Conservation (phyloP, 495 filamentous ascomycete species). For the Xylaria venustula region DNA sequence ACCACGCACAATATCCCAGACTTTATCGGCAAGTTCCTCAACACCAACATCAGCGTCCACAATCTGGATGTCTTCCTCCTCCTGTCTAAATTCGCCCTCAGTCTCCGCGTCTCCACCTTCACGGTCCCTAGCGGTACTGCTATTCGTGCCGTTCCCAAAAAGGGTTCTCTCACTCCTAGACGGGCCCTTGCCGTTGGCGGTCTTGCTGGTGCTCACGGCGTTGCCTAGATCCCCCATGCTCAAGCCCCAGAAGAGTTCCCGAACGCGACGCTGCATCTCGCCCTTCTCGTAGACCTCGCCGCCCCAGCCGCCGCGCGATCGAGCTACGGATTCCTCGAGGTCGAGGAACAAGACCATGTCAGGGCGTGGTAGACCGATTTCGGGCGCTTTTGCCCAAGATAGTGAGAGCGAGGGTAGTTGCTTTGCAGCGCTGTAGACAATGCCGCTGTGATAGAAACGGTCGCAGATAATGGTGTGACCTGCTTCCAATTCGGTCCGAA, state of each 20-base stretch:
- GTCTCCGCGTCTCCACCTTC: slow-evolving; percentile 11
- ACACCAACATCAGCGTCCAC: slow-evolving; percentile 51
- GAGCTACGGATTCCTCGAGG: slow-evolving; percentile 69
- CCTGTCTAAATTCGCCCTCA: slow-evolving; percentile 46
- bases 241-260: slow-evolving; percentile 65
- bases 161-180: slow-evolving; percentile 8
- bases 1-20: slow-evolving; percentile 49
- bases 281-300: slow-evolving; percentile 84
- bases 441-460: slow-evolving; percentile 90
- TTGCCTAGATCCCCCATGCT: slow-evolving; percentile 44
- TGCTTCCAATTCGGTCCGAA: slow-evolving; percentile 56
- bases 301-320: slow-evolving; percentile 78
- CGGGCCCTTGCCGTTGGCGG: slow-evolving; percentile 2
- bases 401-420: slow-evolving; percentile 66
- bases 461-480: slow-evolving; percentile 82
- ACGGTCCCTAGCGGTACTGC: slow-evolving; percentile 11
- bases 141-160: slow-evolving; percentile 13
- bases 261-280: slow-evolving; percentile 78
- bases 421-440: slow-evolving; percentile 95
- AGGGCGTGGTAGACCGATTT: slow-evolving; percentile 82
- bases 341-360: slow-evolving; percentile 87
- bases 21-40: slow-evolving; percentile 50
- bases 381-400: slow-evolving; percentile 76
- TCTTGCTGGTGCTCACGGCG: slow-evolving; percentile 12
- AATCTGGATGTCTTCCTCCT: slow-evolving; percentile 54